Evolutionary conservation across 306 rosid species (phyloP), one percentile per base, ranked within the genome.

Genomic region (Begonia peltatifolia): DNA sequence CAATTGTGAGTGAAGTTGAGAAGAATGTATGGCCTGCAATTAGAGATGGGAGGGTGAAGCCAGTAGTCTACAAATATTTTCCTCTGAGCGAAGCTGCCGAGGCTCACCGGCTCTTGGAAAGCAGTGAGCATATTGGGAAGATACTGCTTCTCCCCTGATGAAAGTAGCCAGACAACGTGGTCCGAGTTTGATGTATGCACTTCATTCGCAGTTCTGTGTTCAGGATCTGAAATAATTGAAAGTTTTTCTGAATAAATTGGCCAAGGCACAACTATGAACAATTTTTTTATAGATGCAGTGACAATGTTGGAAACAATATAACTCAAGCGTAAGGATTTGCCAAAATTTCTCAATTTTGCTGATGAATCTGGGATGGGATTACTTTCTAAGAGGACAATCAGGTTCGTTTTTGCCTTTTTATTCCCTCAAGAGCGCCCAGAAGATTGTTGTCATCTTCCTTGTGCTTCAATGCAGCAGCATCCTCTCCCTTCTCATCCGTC

Each of bases 1-100:
- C 25, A 25, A 84, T 89, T 50, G 58, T 84, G n/a, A 72, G 54
- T 55, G 95, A 84, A 68, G 97, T 84, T 69, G 95, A 80, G 81
- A 77, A 80, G 77, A 82, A 80, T 58, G 95, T 89, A 50, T 89
- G 97, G 95, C 87, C 97, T 41, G 97, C 97, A 63, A 76, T 84
- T 60, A 84, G 61, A 15, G 87, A 63, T 41, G 94, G 94, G 54
- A 82, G 61, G 81, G 89, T 89, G 67, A 89, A 78, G 71, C 86
- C 87, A 58, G 83, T 84, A 50, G 56, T 89, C 47, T 76, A 63
- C 73, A 81, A 71, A 61, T 65, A 63, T 57, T 79, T 76, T 51
- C 95, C 86, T 12, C 50, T 86, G 54, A 65, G 84, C 8, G 88
- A 74, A 43, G 99, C 92, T 0, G 82, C 81, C 2, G 94, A 86